Evolutionary conservation across 768 basidiomycete species (phyloP).

Genomic region (Tricholoma matsutake): DNA sequence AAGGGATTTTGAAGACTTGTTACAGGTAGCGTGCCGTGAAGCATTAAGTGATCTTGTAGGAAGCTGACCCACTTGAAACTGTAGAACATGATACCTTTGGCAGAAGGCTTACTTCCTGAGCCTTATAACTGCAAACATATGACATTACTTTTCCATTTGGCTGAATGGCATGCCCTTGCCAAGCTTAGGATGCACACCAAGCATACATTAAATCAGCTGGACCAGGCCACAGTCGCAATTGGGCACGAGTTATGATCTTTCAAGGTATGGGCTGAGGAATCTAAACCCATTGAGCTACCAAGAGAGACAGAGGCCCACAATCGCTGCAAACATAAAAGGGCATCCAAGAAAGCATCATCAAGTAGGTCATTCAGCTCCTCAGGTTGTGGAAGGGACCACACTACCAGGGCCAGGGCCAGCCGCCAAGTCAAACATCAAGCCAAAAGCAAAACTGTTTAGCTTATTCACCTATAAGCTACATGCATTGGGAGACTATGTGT

Average conservation of each 20-base stretch:
- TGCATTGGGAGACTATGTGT: slow-evolving; percentile 24
- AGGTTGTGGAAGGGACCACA: too few species aligned
- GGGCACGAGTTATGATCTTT: neutral
- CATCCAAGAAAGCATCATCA: neutral
- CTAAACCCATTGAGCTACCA: neutral
- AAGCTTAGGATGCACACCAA: neutral
- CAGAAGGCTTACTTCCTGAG: slow-evolving; percentile 34
- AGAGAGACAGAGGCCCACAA: neutral
- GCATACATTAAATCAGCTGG: neutral
- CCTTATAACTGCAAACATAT: too few species aligned
- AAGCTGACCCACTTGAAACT: slow-evolving; percentile 16
- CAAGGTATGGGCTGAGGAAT: neutral
- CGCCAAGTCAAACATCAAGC: neutral
- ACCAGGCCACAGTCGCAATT: slow-evolving; percentile 6
- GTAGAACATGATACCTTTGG: slow-evolving; percentile 6
- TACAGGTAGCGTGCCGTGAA: slow-evolving; percentile 3
- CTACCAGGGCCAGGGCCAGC: neutral
- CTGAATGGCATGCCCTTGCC: slow-evolving; percentile 32
- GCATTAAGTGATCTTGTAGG: neutral
- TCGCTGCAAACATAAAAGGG: neutral
- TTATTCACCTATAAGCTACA: slow-evolving; percentile 29
- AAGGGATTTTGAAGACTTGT: slow-evolving; percentile 21
- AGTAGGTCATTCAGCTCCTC: neutral
- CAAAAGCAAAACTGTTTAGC: slow-evolving; percentile 12
- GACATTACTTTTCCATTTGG: slow-evolving; percentile 28